These are phyloP conservation scores for Globisporangium nunn DNA, from an alignment of 352 stramenopile species.

Conservation along the genomic window DNA sequence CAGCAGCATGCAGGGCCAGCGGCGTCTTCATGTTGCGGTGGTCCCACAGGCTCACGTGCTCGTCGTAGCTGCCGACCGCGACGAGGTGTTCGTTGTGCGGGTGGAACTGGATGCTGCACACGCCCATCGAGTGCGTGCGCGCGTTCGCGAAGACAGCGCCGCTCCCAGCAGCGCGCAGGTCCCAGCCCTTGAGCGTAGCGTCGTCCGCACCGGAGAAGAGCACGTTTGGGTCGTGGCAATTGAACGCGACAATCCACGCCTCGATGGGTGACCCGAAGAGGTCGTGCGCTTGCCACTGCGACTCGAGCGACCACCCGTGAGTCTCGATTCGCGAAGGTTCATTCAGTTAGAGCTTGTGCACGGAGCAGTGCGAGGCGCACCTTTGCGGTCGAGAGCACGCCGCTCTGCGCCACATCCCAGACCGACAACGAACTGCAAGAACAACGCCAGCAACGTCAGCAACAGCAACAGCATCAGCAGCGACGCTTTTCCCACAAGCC, in stretches of 20 bases:
- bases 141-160: constrained; percentile 38
- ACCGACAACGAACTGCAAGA: constrained; percentile 5
- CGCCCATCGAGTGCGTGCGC: constrained; percentile 68
- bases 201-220: constrained; percentile 81
- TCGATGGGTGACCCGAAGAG: constrained; percentile 76
- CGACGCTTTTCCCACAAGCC: too few relatives aligned
- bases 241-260: constrained; percentile 77
- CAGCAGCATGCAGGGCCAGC: constrained; percentile 28
- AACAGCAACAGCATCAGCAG: not conserved
- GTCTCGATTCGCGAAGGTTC: too few relatives aligned
- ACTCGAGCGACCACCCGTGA: not conserved
- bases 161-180: constrained; percentile 31
- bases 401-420: constrained; percentile 12
- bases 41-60: constrained; percentile 76
- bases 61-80: constrained; percentile 82
- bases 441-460: not conserved
- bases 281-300: constrained; percentile 72
- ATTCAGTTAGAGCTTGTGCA: too few relatives aligned
- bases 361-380: too few relatives aligned
- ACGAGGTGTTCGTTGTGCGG: constrained; percentile 52
- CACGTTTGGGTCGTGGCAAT: constrained; percentile 68
- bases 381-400: constrained; percentile 6
- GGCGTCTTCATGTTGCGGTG: constrained; percentile 50
- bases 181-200: constrained; percentile 71
- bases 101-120: constrained; percentile 84